Evolutionary conservation across 305 asterid genomes (phyloP), one percentile per base, ranked within the genome.

Genomic region (Fraxinus baroniana): DNA sequence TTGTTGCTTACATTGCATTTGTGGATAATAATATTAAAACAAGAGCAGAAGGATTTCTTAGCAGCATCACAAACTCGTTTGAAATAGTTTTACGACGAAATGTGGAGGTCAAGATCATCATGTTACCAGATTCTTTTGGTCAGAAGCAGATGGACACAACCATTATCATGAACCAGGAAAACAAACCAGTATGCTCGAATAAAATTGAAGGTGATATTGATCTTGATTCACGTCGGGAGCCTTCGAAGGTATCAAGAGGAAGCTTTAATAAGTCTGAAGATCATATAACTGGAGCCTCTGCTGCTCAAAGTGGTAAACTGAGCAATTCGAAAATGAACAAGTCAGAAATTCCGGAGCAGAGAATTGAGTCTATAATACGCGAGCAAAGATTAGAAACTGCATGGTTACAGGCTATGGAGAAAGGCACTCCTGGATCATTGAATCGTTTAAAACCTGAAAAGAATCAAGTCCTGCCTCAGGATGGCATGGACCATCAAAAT

Each of bases 361-460:
- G 98, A 84, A 90, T 92, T 30, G 97, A 93, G 74, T 92, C 97
- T 77, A 93, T 94, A 39, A 93, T 93, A 80, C 97, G 86, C 9
- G 98, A 94, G 83, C 99, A 93, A 86, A 88, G 93, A 81, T 64
- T 93, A 74, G 99, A 96, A 90, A 92, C 98, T 39, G 97, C 99
- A 1, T 92, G 98, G 99, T 84, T 93, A 84, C 98, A 93, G 84
- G 97, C 97, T 7, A 87, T 86, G 94, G 99, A 93, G 86, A 94
- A 90, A 85, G 94, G 97, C 83, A 91, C 97, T 28, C 92, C 95
- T 10, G 94, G 93, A 72, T 87, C 95, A 22, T 36, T 89, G 68
- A 85, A 82, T 73, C 88, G 82, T 20, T 79, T 79, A 83, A 89
- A 83, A 78, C 92, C 91, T 2, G 90, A 86, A 49, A 86, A 88